A percentile compares a stretch with the other conserved stretches of the same genome.
Conservation (phyloP, 495 filamentous ascomycete species). For the Evansstolkia leycettana region DNA sequence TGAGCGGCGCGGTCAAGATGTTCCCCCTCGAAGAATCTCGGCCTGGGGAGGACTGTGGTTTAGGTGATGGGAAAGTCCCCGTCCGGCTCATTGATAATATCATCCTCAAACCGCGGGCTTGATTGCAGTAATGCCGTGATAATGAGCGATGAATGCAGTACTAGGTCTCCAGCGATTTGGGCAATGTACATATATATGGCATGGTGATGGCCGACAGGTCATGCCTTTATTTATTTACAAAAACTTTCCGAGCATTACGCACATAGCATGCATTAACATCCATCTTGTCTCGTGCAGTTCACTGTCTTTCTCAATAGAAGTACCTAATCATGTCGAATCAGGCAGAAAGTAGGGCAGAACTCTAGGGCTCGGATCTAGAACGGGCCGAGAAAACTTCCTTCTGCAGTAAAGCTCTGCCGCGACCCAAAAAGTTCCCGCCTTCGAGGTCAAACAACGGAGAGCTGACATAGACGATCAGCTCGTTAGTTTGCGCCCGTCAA, state of each 20-base stretch:
- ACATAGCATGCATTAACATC: too few relatives aligned
- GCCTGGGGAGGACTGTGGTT: slow-evolving; percentile 53
- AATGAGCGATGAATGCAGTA: too few relatives aligned
- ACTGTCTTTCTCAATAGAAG: too few relatives aligned
- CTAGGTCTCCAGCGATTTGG: too few relatives aligned
- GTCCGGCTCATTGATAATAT: slow-evolving; percentile 95
- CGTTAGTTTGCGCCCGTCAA: background rate
- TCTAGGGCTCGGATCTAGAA: slow-evolving; percentile 15
- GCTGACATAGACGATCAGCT: too few relatives aligned
- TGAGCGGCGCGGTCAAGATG: slow-evolving; percentile 89
- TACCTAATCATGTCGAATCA: too few relatives aligned
- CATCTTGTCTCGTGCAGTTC: too few relatives aligned
- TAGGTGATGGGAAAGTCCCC: slow-evolving; percentile 56
- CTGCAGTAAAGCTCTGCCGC: slow-evolving; percentile 9
- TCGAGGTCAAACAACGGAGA: too few relatives aligned
- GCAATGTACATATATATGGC: too few relatives aligned
- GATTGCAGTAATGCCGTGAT: background rate
- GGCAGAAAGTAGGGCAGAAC: slow-evolving; percentile 27
- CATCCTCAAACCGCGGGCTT: slow-evolving; percentile 44
- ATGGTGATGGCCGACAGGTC: too few relatives aligned
- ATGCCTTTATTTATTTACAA: slow-evolving; percentile 5
- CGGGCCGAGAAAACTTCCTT: slow-evolving; percentile 28
- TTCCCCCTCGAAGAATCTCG: slow-evolving; percentile 57
- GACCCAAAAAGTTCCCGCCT: slow-evolving; percentile 7
- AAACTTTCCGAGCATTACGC: too few relatives aligned